phyloP scores from a whole-genome alignment of 2,329 filamentous ascomycete genomes.

The Fonsecaea multimorphosa region DNA sequence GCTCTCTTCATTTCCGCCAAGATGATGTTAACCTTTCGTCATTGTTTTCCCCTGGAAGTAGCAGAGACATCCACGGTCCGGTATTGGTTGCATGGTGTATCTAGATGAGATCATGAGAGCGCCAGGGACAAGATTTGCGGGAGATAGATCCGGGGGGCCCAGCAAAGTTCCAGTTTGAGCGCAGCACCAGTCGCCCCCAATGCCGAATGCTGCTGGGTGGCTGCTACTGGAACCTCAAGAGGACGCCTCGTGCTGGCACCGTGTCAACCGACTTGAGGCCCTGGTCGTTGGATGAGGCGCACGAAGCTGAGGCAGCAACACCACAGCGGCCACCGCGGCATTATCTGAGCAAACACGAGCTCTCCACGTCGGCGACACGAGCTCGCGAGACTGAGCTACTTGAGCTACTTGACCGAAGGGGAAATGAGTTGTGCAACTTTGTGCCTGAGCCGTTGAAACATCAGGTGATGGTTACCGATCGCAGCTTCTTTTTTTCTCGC shows the following conservation, averaged over 20 bases:
- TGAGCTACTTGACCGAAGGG: background rate
- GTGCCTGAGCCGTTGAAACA: constrained; percentile 3
- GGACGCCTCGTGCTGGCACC: background rate
- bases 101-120: constrained; percentile 2
- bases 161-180: background rate
- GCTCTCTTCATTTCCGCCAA: background rate
- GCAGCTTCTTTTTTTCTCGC: background rate
- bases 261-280: background rate
- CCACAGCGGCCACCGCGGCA: too few species aligned
- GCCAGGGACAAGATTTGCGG: background rate
- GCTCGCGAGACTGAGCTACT: background rate
- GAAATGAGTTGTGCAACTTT: background rate
- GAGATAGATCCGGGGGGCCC: background rate
- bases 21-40: background rate
- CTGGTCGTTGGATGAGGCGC: background rate
- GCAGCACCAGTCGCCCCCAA: background rate
- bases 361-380: constrained; percentile 6
- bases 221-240: background rate
- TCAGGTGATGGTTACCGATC: constrained; percentile 3
- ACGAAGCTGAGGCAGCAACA: background rate
- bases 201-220: too few species aligned
- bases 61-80: background rate
- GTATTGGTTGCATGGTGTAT: constrained; percentile 4
- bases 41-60: background rate
- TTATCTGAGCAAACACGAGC: constrained; percentile 7